phyloP scores from a whole-genome alignment of 2,329 filamentous ascomycete genomes.

The Fusarium staphyleae region DNA sequence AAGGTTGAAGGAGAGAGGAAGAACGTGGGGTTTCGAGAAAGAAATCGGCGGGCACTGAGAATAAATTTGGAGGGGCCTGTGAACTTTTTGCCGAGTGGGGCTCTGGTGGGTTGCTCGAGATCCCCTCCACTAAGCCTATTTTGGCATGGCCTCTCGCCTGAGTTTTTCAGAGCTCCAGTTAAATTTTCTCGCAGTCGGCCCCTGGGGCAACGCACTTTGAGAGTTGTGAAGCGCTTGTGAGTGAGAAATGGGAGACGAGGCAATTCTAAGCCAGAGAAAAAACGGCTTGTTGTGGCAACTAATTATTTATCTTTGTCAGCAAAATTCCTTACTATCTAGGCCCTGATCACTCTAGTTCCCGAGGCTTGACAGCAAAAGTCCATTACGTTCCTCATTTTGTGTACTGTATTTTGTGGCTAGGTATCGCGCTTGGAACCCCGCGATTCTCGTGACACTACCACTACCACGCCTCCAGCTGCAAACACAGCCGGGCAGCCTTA shows the following conservation, averaged over 20 bases:
- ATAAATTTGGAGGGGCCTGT: slow-evolving; percentile 44
- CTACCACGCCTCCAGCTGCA: too few species aligned
- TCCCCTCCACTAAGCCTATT: slow-evolving; percentile 39
- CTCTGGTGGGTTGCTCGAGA: slow-evolving; percentile 31
- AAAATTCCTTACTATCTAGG: not conserved
- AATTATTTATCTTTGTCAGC: not conserved
- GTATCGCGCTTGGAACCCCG: not conserved
- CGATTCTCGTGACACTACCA: slow-evolving; percentile 9
- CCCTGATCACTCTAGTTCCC: not conserved
- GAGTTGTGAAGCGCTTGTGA: slow-evolving; percentile 18
- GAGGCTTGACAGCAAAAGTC: not conserved
- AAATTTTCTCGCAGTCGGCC: slow-evolving; percentile 24
- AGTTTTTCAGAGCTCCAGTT: slow-evolving; percentile 39
- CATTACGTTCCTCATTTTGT: not conserved
- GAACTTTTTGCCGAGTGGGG: slow-evolving; percentile 44
- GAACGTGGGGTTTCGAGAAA: slow-evolving; percentile 50
- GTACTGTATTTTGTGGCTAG: slow-evolving; percentile 12
- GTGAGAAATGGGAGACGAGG: slow-evolving; percentile 34
- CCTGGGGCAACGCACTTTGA: slow-evolving; percentile 19
- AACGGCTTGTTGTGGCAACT: slow-evolving; percentile 5
- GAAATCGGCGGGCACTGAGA: slow-evolving; percentile 45
- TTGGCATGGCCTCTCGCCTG: slow-evolving; percentile 38
- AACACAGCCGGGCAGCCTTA: too few species aligned
- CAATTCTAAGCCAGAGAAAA: slow-evolving; percentile 26
- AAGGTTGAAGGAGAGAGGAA: slow-evolving; percentile 39